Evolutionary conservation across 345 rosid species (phyloP), one percentile per base, ranked within the genome.

Genomic region (Durio zibethinus): DNA sequence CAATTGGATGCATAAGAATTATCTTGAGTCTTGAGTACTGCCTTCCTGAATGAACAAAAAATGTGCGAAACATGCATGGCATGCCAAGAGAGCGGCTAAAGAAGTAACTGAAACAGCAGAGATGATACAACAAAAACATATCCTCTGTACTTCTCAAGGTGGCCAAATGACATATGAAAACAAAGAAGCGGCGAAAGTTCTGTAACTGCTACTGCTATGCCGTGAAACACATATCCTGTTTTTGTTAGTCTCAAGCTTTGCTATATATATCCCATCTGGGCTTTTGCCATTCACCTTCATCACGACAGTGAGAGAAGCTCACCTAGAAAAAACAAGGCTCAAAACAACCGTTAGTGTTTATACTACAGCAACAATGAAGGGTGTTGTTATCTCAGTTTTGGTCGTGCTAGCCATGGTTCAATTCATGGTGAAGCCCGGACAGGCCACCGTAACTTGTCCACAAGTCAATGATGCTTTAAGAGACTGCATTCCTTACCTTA

Each of bases 401-500:
- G 66, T 76, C 9, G 54, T 48, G 61, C 31, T 73, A n/a, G 65
- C 65, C 36, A 38, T 54, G 48, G 45, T 16, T 1, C 63, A 56
- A 4, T 73, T 65, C 56, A 48, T 20, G 68, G 79, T 33, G 53
- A 63, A 61, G 72, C 71, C 60, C 45, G 77, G 53, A 42, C 53
- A 21, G 75, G 82, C 77, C 12, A 15, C 40, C 10, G 31, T 56
- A 15, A 73, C 8, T n/a, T 45, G 79, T 45, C 7, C 4, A 56
- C 64, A 77, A 45, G 82, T 84, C 0, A 48, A 10, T 18, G 8
- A 36, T 2, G 31, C 42, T n/a, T 29, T 84, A 35, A 47, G 27
- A 9, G 38, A 76, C n/a, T 80, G 85, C 77, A 5, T 78, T 7
- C 12, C 72, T 1, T 83, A 33, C 72, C 80, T 85, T 50, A 53